A percentile compares a stretch with the other conserved stretches of the same genome.
Evolutionary conservation across 805 yeast species (phyloP).

Genomic region (Yamadazyma ubonensis): DNA sequence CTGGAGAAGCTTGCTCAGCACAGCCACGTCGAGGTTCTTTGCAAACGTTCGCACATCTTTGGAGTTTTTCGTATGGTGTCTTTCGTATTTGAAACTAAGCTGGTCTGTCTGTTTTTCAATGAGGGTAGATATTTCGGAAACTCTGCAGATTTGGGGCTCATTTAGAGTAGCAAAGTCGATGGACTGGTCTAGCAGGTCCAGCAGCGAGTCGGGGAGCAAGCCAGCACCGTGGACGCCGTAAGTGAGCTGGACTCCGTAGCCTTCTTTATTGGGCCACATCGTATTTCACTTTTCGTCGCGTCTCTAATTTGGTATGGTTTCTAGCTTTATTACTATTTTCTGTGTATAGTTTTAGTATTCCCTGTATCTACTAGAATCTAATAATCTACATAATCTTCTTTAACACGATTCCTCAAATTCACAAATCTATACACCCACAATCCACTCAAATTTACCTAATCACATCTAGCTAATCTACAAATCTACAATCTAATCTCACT

Average conservation of each 20-base stretch:
- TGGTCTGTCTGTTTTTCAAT: conserved; percentile 6
- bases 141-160: conserved; percentile 6
- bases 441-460: neutral
- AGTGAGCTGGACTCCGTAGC: conserved; percentile 38
- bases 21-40: conserved; percentile 3
- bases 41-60: conserved; percentile 1
- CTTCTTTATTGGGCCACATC: conserved; percentile 43
- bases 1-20: conserved; percentile 7
- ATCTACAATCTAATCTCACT: too few species aligned
- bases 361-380: too few species aligned
- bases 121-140: conserved; percentile 1
- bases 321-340: too few species aligned
- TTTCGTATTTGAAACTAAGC: conserved; percentile 5
- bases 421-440: too few species aligned
- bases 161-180: conserved; percentile 19
- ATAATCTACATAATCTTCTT: too few species aligned
- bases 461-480: too few species aligned
- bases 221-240: conserved; percentile 45
- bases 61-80: conserved; percentile 2
- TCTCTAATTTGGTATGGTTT: too few species aligned
- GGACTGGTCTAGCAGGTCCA: conserved; percentile 12
- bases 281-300: too few species aligned
- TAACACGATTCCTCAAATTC: too few species aligned
- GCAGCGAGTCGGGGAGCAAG: too few species aligned
- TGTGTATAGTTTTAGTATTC: too few species aligned